Base-by-base conservation (phyloP, 495 filamentous ascomycete genomes). In the Halenospora varia region DNA sequence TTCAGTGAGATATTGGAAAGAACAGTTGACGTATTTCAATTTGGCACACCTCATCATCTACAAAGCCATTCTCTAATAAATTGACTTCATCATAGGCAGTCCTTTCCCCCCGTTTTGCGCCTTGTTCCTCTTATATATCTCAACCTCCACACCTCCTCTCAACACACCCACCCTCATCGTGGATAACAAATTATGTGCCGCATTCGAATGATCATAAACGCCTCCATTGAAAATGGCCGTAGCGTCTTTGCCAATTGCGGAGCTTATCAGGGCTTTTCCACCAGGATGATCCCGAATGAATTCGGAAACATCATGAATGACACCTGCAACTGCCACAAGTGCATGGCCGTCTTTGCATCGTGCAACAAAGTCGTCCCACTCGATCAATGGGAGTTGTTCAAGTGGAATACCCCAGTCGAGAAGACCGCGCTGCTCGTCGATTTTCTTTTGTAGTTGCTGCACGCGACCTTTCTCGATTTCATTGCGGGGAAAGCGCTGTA, bases 221-320 rank as follows among this genome's bases (percentile, higher is more conserved):
- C 94, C 94, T 60, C 94, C 94, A 79, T 98, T 98, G 85, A 98
- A 98, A 78, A 96, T 95, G 67, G 92, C 92, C 10, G 94, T 97
- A 53, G 94, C 94, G 65, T 98, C 94, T 80, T 98, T 98, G 75
- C 94, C 94, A 45, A 98, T 83, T 44, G 87, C 92, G 20, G 88
- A 90, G 59, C 75, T 84, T 80, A 98, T 97, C 76, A 98, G 87
- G 48, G 91, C 88, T 80, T 92, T 93, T 69, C 94, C 94, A 81
- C 94, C 94, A 20, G 94, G 94, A 77, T 98, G 94, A 66, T 95
- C 89, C 73, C 91, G 89, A 78, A 97, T 91, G 79, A 98, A 98
- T 65, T 90, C 83, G 66, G 85, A 84, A 23, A 97, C 88, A 68
- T 98, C 94, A 78, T 98, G 94, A 46, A 98, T 87, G 56, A 98